Base-by-base conservation (phyloP, 805 yeast genomes). In the Ogataea trehalophila region DNA sequence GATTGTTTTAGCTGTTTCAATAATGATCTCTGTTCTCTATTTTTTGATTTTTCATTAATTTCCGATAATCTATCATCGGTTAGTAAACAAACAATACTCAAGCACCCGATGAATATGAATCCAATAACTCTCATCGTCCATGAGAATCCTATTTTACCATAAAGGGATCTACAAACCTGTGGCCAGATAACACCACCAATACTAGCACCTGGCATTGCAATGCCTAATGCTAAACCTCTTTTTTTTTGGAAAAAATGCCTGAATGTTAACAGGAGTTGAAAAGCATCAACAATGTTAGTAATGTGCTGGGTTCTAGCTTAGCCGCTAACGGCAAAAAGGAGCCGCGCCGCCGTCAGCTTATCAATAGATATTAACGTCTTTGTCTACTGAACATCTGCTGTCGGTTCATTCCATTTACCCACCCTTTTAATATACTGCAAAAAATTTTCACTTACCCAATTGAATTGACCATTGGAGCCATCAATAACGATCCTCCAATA, bases 101-200 rank as follows among this genome's bases (percentile, higher is more conserved):
- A 44, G 9, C 60, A 22, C 1, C 59, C 68, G 5, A 72, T 54
- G 49, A 76, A 74, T 11, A 79, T 57, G 42, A 80, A 71, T 4
- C 77, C 80, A 23, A 81, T 54, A 5, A 73, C 71, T 56, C 87
- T 65, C 39, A 81, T 70, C 0, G 85, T 82, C 86, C 87, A 81
- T 8, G 68, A 63, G 52, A 73, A 81, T 0, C 85, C 86, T 29
- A 78, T 75, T 43, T 69, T 66, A 1, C 58, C 59, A 53, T 78
- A 81, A 29, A 81, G 60, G 33, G 69, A 66, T 51, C 79, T 71
- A 51, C 81, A 68, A 63, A 79, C 71, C 43, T 79, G 62, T 3
- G 85, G 83, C 64, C 81, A 74, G 11, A 73, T 54, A 46, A 78
- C 67, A 38, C 84, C 85, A 20, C 84, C 85, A 17, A 79, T 45